Evolutionary conservation across 495 filamentous ascomycete genomes (phyloP), one percentile per base, ranked within the genome.

Genomic region (Penicillium bovifimosum): DNA sequence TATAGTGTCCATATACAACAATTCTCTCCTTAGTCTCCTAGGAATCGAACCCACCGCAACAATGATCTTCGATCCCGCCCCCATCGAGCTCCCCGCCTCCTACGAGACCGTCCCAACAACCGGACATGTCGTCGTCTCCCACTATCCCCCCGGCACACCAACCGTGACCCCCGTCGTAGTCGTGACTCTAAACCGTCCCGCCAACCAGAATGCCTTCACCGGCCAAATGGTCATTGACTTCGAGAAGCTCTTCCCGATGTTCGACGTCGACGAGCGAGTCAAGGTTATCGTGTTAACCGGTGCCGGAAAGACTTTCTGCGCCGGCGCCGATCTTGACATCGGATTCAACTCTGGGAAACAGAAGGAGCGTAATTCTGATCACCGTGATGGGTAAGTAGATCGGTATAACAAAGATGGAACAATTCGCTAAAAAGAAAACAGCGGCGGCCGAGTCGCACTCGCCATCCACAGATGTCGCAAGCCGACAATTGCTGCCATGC

Each of bases 141-240:
- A 86, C 53, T 65, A 81, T 55, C 80, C 80, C 0, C 40, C 54
- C 0, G 67, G 68, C 16, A 72, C 81, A 0, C 57, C 72, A 20
- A 69, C 68, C 16, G 70, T 73, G 7, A 86, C 82, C 0, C 74
- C 74, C 3, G 71, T 84, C 32, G 71, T 86, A 16, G 60, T 85
- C 27, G 68, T 84, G 28, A 77, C 72, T 4, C 72, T 85, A 58
- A 74, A 83, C 63, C 75, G 83, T 0, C 82, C 81, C 0, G 61
- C 68, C 2, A 80, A 81, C 35, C 69, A 80, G 68, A 86, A 86
- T 80, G 82, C 83, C 45, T 85, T 84, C 64, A 85, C 81, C 10
- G 48, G 54, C 18, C 64, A 62, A 16, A 84, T 86, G 79, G 70
- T 76, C 52, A 38, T 62, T 0, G 79, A 80, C 56, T 72, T 86